Percentiles rank a stretch among this genome's conserved stretches.
These are phyloP conservation scores for Trichocladium uniseriatum DNA, from an alignment of 495 filamentous ascomycete species.

Conservation along the genomic window DNA sequence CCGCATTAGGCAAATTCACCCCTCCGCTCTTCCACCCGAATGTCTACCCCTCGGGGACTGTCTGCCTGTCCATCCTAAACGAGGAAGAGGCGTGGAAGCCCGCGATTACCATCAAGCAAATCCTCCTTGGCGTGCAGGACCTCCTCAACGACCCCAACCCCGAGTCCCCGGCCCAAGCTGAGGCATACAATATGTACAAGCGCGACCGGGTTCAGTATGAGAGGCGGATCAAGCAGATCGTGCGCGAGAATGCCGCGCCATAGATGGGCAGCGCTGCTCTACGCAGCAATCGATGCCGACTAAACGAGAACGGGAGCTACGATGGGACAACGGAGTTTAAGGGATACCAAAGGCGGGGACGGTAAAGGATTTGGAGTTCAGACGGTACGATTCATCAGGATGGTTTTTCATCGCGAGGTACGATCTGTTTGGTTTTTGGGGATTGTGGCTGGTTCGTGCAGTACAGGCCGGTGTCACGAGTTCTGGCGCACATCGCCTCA, in stretches of 20 bases:
- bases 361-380: slow-evolving; percentile 14
- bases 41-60: slow-evolving; percentile 95
- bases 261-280: slow-evolving; percentile 6
- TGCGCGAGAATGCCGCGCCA: slow-evolving; percentile 70
- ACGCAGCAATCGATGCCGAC: not conserved
- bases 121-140: slow-evolving; percentile 91
- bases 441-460: not conserved
- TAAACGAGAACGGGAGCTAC: not conserved
- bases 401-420: not conserved
- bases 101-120: slow-evolving; percentile 95
- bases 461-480: too few relatives aligned
- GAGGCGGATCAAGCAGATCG: slow-evolving; percentile 72
- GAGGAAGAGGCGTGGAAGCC: slow-evolving; percentile 99
- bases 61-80: slow-evolving; percentile 95
- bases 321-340: slow-evolving; percentile 12
- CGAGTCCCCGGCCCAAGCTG: slow-evolving; percentile 91
- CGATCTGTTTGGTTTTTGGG: slow-evolving; percentile 3
- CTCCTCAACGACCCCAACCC: slow-evolving; percentile 94
- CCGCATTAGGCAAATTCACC: slow-evolving; percentile 75
- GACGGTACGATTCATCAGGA: slow-evolving; percentile 1
- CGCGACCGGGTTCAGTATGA: slow-evolving; percentile 84
- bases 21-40: slow-evolving; percentile 98
- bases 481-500: not conserved
- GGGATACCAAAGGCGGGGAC: slow-evolving; percentile 17
- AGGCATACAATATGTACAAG: slow-evolving; percentile 95